Conservation (phyloP, 495 filamentous ascomycete genomes). For the Annulohypoxylon moriforme region DNA sequence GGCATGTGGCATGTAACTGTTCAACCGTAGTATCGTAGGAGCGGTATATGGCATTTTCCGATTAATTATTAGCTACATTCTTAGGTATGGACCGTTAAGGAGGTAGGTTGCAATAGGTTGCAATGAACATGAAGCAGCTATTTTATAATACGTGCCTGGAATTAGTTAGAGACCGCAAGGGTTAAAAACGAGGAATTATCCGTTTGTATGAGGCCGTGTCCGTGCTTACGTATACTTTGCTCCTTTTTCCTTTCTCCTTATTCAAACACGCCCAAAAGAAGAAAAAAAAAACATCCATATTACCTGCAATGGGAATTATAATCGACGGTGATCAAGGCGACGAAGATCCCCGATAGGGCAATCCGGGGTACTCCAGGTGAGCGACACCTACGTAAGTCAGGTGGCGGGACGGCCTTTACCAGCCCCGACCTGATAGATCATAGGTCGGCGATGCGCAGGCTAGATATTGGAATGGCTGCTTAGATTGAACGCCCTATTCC, state of each 20-base stretch:
- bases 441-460: background rate
- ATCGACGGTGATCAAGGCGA: slow-evolving; percentile 6
- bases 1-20: background rate
- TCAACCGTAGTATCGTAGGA: background rate
- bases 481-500: background rate
- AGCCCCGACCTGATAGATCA: slow-evolving; percentile 13
- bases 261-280: background rate
- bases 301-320: slow-evolving; percentile 20
- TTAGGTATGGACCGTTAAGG: background rate
- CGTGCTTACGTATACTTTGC: slow-evolving; percentile 32
- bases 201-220: too few relatives aligned
- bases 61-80: background rate
- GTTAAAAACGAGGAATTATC: slow-evolving; percentile 2
- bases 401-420: slow-evolving; percentile 25
- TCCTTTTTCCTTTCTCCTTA: too few relatives aligned
- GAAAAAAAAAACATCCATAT: background rate
- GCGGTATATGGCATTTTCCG: background rate
- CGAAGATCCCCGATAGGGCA: background rate
- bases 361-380: slow-evolving; percentile 24
- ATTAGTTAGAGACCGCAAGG: slow-evolving; percentile 5
- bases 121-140: slow-evolving; percentile 2
- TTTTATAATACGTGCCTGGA: background rate
- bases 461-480: background rate
- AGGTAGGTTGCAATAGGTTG: slow-evolving; percentile 2
- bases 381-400: slow-evolving; percentile 1